phyloP scores from a whole-genome alignment of 2,329 filamentous ascomycete species.

The Exutisphaerella laricina region DNA sequence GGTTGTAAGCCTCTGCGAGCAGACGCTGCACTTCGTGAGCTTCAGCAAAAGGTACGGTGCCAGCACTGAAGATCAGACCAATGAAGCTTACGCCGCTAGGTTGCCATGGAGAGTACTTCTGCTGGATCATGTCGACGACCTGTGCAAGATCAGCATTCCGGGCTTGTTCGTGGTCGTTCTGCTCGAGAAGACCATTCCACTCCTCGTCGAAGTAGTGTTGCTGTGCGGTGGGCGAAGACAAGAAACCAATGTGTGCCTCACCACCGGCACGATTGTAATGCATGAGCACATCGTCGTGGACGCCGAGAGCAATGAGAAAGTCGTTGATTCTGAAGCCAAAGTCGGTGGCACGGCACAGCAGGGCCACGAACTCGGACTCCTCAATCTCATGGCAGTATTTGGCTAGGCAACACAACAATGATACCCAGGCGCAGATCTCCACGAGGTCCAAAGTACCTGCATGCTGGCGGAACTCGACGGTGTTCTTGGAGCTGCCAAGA shows the following conservation, averaged over 20 bases:
- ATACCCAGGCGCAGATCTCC: slow-evolving; percentile 25
- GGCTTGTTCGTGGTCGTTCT: slow-evolving; percentile 7
- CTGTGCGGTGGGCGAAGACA: neutral
- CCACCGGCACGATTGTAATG: slow-evolving; percentile 7
- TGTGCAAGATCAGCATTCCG: neutral
- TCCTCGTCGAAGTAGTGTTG: neutral
- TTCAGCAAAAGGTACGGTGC: neutral
- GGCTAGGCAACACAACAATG: slow-evolving; percentile 8
- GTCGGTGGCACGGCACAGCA: slow-evolving; percentile 3
- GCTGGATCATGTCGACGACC: neutral
- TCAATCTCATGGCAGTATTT: slow-evolving; percentile 6
- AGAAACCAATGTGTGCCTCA: slow-evolving; percentile 2
- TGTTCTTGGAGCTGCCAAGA: slow-evolving; percentile 13
- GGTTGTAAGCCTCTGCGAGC: neutral
- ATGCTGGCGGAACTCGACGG: slow-evolving; percentile 33
- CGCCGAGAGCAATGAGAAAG: slow-evolving; percentile 3
- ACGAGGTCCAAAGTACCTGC: slow-evolving; percentile 22
- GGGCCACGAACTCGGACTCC: slow-evolving; percentile 1
- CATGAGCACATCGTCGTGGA: neutral
- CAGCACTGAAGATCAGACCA: neutral
- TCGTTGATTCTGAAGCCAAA: neutral
- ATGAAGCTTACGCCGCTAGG: neutral
- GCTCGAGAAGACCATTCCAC: slow-evolving; percentile 4
- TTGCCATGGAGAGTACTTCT: neutral
- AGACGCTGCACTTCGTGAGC: neutral